phyloP scores from a whole-genome alignment of 1,139 yeast species.

The Debaryomycetaceae sp. region DNA sequence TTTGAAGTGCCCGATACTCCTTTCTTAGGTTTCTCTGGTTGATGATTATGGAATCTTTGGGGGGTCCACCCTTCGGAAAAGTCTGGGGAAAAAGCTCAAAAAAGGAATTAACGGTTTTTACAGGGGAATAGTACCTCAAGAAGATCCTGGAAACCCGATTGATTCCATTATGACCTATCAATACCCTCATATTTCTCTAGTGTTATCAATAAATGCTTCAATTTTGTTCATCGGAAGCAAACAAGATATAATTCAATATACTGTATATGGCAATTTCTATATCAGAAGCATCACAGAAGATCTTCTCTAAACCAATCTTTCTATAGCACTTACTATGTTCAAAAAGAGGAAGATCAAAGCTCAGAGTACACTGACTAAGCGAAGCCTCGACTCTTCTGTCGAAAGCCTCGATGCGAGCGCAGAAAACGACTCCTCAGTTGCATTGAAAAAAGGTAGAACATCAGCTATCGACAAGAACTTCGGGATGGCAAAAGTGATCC shows the following conservation, averaged over 20 bases:
- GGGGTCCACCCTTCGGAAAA: slow-evolving; percentile 69
- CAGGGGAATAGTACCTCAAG: slow-evolving; percentile 4
- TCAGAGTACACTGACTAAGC: background rate
- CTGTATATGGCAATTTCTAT: background rate
- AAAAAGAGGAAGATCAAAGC: slow-evolving; percentile 3
- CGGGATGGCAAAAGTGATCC: background rate
- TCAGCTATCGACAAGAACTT: background rate
- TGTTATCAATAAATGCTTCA: background rate
- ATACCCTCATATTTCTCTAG: background rate
- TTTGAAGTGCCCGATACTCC: slow-evolving; percentile 74
- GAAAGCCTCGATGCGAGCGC: background rate
- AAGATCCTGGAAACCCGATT: background rate
- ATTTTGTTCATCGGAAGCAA: background rate
- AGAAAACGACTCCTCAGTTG: background rate
- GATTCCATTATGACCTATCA: background rate
- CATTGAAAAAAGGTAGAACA: background rate
- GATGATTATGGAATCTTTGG: slow-evolving; percentile 56
- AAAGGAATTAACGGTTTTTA: slow-evolving; percentile 21
- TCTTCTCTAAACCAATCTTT: too few species aligned
- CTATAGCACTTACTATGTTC: background rate
- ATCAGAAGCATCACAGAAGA: background rate
- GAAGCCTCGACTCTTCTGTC: background rate
- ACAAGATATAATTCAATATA: background rate
- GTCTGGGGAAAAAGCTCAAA: slow-evolving; percentile 73
- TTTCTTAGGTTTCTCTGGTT: slow-evolving; percentile 56